Evolutionary conservation across 305 asterid genomes (phyloP).

Genomic region (Fraxinus baroniana): DNA sequence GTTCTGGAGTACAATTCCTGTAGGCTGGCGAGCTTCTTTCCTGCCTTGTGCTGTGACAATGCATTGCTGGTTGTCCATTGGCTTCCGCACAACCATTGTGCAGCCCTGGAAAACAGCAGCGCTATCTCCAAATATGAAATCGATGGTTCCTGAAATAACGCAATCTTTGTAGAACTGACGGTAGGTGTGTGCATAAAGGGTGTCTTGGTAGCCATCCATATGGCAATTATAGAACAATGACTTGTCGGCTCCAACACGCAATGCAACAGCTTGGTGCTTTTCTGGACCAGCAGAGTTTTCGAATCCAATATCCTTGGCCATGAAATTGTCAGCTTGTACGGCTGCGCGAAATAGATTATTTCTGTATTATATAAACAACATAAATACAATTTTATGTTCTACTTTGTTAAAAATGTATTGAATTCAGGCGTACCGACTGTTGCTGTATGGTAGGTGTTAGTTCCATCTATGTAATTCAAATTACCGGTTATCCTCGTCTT

Average conservation of each 20-base stretch:
- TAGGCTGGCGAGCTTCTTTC: constrained; percentile 58
- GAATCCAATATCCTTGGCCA: constrained; percentile 57
- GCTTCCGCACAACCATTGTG: constrained; percentile 57
- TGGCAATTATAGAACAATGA: constrained; percentile 65
- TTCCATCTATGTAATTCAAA: constrained; percentile 53
- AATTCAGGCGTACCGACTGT: constrained; percentile 48
- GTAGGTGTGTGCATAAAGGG: constrained; percentile 66
- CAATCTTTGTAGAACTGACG: constrained; percentile 78
- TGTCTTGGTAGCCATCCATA: constrained; percentile 76
- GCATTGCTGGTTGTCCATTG: constrained; percentile 49
- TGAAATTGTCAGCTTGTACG: constrained; percentile 64
- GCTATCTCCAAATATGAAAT: constrained; percentile 68
- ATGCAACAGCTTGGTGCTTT: constrained; percentile 82
- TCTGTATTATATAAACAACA: neutral
- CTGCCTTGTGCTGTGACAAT: constrained; percentile 79
- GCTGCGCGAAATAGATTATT: constrained; percentile 33
- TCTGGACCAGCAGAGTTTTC: constrained; percentile 61
- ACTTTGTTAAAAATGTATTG: neutral
- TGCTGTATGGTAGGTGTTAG: constrained; percentile 51
- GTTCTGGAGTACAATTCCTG: constrained; percentile 64
- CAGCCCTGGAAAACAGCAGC: constrained; percentile 72
- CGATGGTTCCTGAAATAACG: constrained; percentile 69
- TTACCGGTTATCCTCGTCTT: constrained; percentile 66
- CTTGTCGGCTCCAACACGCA: constrained; percentile 65
- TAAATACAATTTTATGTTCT: neutral